phyloP scores from a whole-genome alignment of 768 basidiomycete species.

The Amanita thiersii region DNA sequence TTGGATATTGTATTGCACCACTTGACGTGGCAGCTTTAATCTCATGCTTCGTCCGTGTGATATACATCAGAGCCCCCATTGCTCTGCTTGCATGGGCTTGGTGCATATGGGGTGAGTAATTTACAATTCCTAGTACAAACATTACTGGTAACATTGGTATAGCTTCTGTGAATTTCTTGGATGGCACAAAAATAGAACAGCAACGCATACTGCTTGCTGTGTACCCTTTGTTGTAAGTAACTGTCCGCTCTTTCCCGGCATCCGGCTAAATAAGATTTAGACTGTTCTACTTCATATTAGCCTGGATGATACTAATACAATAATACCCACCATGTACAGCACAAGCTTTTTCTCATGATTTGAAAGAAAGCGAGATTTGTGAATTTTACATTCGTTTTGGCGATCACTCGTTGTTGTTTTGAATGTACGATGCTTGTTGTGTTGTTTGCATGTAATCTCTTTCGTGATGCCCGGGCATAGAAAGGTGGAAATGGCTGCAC shows the following conservation, averaged over 20 bases:
- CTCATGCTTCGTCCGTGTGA: slow-evolving; percentile 73
- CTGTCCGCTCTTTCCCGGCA: not conserved
- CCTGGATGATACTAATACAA: slow-evolving; percentile 97
- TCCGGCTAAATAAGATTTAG: slow-evolving; percentile 24
- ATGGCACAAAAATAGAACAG: slow-evolving; percentile 89
- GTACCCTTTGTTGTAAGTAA: slow-evolving; percentile 83
- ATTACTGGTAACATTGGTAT: not conserved
- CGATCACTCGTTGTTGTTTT: no score
- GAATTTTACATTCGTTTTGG: no score
- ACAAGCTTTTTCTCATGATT: no score
- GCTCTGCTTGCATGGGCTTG: slow-evolving; percentile 87
- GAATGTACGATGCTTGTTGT: no score
- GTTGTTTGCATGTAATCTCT: no score
- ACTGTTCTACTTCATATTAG: slow-evolving; percentile 88
- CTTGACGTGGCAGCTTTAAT: slow-evolving; percentile 86
- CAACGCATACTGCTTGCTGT: slow-evolving; percentile 89
- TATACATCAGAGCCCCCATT: slow-evolving; percentile 84
- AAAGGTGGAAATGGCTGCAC: no score
- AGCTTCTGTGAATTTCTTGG: slow-evolving; percentile 95
- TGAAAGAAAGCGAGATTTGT: no score
- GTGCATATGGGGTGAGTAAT: slow-evolving; percentile 89
- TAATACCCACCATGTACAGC: slow-evolving; percentile 23
- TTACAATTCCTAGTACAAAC: not conserved
- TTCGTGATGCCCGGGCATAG: no score
- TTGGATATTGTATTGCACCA: slow-evolving; percentile 94